Base-by-base conservation (phyloP, 2,329 filamentous ascomycete genomes). In the Chrysoporthe puriensis region DNA sequence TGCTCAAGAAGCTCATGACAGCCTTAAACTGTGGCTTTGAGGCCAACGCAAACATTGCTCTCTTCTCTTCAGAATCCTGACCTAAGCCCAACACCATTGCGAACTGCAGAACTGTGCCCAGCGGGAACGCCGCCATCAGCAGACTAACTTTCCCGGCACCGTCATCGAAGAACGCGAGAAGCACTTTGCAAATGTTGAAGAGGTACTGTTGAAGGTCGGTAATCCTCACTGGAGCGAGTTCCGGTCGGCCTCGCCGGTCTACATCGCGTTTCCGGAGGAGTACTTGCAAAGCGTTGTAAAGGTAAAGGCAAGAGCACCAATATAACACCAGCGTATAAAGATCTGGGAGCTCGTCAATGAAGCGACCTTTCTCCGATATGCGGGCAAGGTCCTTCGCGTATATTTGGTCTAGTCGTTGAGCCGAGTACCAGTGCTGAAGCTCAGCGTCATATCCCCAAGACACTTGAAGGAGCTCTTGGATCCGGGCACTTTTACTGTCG, bases 151-250 rank as follows among this genome's bases (percentile, higher is more conserved):
- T 71, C 46, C 71, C 72, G 4, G 70, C 66, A 48, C 59, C 66
- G 13, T 70, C 70, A 56, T 71, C 70, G 61, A 72, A 72, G 61
- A 70, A 72, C 48, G 67, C 62, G 13, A 66, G 59, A n/a, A 72
- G 57, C 58, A 69, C 69, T 34, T 52, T 26, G 44, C 59, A 63
- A 16, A 72, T 71, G 34, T 60, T 66, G 58, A 54, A 52, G 36
- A 73, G 62, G 59, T 71, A 71, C 13, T n/a, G 72, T 68, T 1
- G 70, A 60, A 66, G 64, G 7, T 66, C n/a, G 11, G 21, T n/a
- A 16, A 42, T 57, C 3, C 11, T 16, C 1, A 42, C 21, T 11
- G 46, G 57, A 1, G 16, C 26, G 6, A 5, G 16, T 4, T 40
- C 34, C 16, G 34, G 34, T 11, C 4, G 16, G 14, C 32, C 8